These are phyloP conservation scores for Wickerhamomyces hampshirensis DNA, from an alignment of 805 yeast genomes.

Conservation along the genomic window DNA sequence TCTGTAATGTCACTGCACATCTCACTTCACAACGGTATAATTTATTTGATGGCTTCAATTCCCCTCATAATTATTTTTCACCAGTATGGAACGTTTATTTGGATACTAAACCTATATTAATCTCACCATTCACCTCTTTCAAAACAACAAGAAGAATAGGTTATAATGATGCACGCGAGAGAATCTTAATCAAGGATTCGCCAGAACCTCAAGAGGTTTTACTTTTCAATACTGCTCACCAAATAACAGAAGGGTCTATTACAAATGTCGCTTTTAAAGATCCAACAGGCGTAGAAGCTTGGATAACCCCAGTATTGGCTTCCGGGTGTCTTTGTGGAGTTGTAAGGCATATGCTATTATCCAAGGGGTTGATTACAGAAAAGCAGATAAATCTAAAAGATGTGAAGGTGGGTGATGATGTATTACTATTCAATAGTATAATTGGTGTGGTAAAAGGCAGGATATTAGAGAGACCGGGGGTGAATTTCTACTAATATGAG, in stretches of 20 bases:
- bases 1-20: slow-evolving; percentile 32
- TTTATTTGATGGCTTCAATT: slow-evolving; percentile 26
- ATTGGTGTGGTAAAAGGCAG: slow-evolving; percentile 71
- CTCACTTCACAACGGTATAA: slow-evolving; percentile 27
- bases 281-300: slow-evolving; percentile 34
- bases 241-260: slow-evolving; percentile 77
- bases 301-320: slow-evolving; percentile 79
- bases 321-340: slow-evolving; percentile 87
- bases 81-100: slow-evolving; percentile 56
- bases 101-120: slow-evolving; percentile 46
- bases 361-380: slow-evolving; percentile 50
- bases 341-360: slow-evolving; percentile 58
- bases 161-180: slow-evolving; percentile 57
- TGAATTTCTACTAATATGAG: neutral
- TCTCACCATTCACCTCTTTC: slow-evolving; percentile 78
- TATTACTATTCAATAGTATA: slow-evolving; percentile 76
- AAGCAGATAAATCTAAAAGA: slow-evolving; percentile 40
- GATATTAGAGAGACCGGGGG: slow-evolving; percentile 24
- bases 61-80: slow-evolving; percentile 23
- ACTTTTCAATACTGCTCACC: slow-evolving; percentile 53
- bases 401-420: slow-evolving; percentile 60
- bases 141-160: slow-evolving; percentile 73
- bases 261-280: slow-evolving; percentile 65
- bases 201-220: slow-evolving; percentile 59
- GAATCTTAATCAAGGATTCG: slow-evolving; percentile 30